Evolutionary conservation across 257 asterid species (phyloP), one percentile per base, ranked within the genome.

Genomic region (Thymus quinquecostatus): DNA sequence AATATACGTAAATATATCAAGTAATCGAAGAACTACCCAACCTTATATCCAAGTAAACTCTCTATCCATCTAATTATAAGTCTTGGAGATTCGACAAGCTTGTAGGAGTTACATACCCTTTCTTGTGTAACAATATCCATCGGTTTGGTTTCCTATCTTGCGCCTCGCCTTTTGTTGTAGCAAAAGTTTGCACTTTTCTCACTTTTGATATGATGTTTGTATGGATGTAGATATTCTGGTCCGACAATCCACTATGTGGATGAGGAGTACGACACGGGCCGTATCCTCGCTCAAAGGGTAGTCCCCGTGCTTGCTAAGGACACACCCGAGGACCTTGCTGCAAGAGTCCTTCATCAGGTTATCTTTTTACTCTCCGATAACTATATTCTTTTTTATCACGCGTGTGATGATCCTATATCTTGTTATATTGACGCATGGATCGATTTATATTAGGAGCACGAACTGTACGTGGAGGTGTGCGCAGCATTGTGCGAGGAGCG

Each of bases 251-350:
- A 89, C 76, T 85, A 74, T 75, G 96, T 91, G 12, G 97, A 91
- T 30, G 97, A 88, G 80, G 76, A 87, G 49, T 91, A 85, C 65
- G 97, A 91, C 68, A 91, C 90, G 11, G 98, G 97, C 0, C 88
- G 90, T 58, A 91, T 91, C 75, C 92, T 91, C 60, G 97, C 96
- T 73, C 97, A 91, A 77, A 75, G 84, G 65, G 80, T 79, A 29
- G 97, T 92, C 48, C 95, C 90, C n/a, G 98, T 92, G 63, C 90
- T 83, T 7, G 88, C 92, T 21, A 81, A 75, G 33, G 97, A 92
- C 83, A 84, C 95, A 3, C 83, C 95, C 60, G 96, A 92, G 69
- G 89, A 85, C 64, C 85, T 92, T 44, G 97, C 98, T 54, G 81
- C 86, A 70, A 86, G 96, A 71, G 92, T 92, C 67, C 96, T 92